phyloP scores from a whole-genome alignment of 331 rosid genomes.

The Acacia concinna region DNA sequence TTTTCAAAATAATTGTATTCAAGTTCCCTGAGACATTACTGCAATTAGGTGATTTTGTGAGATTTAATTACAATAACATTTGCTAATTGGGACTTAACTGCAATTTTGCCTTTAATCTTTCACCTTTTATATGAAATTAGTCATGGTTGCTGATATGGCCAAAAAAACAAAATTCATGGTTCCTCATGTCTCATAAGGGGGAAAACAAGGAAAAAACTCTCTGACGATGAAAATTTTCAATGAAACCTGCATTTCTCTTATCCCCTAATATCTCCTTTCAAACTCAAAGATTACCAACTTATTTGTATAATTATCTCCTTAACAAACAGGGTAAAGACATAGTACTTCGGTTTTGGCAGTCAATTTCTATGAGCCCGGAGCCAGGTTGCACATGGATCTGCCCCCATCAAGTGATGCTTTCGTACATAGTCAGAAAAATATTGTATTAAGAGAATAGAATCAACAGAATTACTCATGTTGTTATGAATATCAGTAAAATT shows the following conservation, averaged over 20 bases:
- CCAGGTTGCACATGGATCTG: background rate
- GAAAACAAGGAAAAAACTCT: background rate
- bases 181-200: background rate
- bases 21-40: too few species aligned
- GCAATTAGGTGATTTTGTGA: too few species aligned
- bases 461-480: slow-evolving; percentile 31
- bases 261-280: background rate
- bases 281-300: background rate
- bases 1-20: too few species aligned
- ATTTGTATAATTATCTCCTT: background rate
- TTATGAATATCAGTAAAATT: background rate
- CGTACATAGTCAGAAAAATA: slow-evolving; percentile 25
- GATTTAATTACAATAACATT: too few species aligned
- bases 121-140: background rate
- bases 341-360: background rate
- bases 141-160: background rate
- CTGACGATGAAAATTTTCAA: background rate
- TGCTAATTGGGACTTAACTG: too few species aligned
- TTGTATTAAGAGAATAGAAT: slow-evolving; percentile 14
- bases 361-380: background rate
- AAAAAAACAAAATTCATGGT: too few species aligned
- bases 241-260: background rate
- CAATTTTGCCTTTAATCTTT: too few species aligned
- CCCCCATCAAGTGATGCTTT: background rate
- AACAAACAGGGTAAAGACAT: background rate